Conservation (phyloP, 441 rosid genomes). For the Codiaeum variegatum region DNA sequence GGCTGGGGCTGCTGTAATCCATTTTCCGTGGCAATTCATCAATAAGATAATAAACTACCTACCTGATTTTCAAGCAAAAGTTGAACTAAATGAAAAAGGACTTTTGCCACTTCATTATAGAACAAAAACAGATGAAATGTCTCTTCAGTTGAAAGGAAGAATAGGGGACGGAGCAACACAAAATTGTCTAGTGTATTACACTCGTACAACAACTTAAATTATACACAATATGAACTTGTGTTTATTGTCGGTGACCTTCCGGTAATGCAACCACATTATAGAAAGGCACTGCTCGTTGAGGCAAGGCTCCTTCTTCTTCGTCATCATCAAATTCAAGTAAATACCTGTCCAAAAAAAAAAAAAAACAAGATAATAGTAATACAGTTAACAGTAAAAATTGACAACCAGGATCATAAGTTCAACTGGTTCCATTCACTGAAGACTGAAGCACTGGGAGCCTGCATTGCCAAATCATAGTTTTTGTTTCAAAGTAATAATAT, state of each 20-base stretch:
- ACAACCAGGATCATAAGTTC: neutral
- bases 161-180: neutral
- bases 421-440: neutral
- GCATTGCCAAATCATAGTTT: neutral
- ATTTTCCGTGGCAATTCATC: neutral
- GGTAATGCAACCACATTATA: slow-evolving; percentile 80
- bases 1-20: neutral
- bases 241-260: slow-evolving; percentile 72
- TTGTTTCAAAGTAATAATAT: neutral
- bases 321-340: slow-evolving; percentile 88
- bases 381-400: neutral
- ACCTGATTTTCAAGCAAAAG: neutral
- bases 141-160: neutral
- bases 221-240: slow-evolving; percentile 23
- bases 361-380: slow-evolving; percentile 13
- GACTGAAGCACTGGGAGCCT: neutral
- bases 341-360: slow-evolving; percentile 46
- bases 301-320: slow-evolving; percentile 89
- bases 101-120: neutral
- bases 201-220: slow-evolving; percentile 11
- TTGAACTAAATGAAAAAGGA: neutral
- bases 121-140: neutral
- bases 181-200: neutral
- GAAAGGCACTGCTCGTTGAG: slow-evolving; percentile 75
- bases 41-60: neutral